phyloP scores from a whole-genome alignment of 176 grass and related monocot genomes.

The Tuctoria greenei region DNA sequence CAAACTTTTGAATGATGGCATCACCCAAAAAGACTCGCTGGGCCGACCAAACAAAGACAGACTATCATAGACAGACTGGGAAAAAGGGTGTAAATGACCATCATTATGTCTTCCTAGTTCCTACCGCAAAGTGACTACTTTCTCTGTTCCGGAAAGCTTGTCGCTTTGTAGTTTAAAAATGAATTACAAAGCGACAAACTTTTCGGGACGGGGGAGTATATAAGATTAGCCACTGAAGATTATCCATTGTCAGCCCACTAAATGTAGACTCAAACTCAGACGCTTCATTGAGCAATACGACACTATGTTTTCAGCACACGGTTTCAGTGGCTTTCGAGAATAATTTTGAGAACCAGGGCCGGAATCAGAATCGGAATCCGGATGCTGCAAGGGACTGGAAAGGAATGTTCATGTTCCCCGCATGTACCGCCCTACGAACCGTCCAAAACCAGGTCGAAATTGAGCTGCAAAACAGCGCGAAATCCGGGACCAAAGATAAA shows the following conservation, averaged over 20 bases:
- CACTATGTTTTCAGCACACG: slow-evolving; percentile 2
- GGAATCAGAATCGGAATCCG: slow-evolving; percentile 40
- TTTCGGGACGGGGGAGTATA: too few relatives aligned
- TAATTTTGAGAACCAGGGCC: neutral
- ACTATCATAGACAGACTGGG: neutral
- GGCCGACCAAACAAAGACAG: slow-evolving; percentile 25
- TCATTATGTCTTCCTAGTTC: slow-evolving; percentile 28
- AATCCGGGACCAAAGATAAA: slow-evolving; percentile 25
- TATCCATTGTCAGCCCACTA: slow-evolving; percentile 4
- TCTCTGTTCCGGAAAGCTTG: too few relatives aligned
- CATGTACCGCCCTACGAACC: slow-evolving; percentile 45
- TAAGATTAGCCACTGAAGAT: neutral
- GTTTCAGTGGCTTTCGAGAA: slow-evolving; percentile 30
- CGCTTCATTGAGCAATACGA: slow-evolving; percentile 20
- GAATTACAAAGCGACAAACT: too few relatives aligned
- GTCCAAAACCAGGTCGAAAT: slow-evolving; percentile 42
- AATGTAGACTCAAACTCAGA: slow-evolving; percentile 27
- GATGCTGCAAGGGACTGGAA: slow-evolving; percentile 7
- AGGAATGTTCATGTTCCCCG: slow-evolving; percentile 48
- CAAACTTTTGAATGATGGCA: slow-evolving; percentile 32
- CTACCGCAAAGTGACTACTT: too few relatives aligned
- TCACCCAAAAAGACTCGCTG: slow-evolving; percentile 25
- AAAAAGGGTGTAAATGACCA: neutral
- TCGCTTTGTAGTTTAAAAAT: too few relatives aligned
- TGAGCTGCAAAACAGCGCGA: slow-evolving; percentile 29